Evolutionary conservation across 2,329 filamentous ascomycete species (phyloP), one percentile per base, ranked within the genome.

Genomic region (Beauveria sp.): DNA sequence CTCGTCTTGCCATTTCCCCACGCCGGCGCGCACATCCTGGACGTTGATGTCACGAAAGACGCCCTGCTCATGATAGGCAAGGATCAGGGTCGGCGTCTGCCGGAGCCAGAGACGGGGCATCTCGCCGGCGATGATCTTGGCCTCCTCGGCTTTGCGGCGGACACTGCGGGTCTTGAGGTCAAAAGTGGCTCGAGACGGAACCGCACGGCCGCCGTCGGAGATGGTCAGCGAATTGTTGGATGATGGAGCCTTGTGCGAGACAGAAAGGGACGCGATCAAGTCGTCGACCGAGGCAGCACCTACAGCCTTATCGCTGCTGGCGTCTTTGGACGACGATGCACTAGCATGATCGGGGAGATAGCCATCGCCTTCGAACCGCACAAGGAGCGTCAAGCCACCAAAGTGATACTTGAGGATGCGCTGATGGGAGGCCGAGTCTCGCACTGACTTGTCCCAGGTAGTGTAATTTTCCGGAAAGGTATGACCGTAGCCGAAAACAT

Each of bases 391-490:
- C 12, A 86, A 66, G 1, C 75, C 80, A 0, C 76, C 84, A 65
- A 90, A 83, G 0, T 72, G 63, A 63, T 89, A 90, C 3, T 72
- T 71, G 1, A 90, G 66, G 8, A 90, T 67, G 2, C 86, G 77
- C 67, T 90, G 86, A 63, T 90, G 84, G 0, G 83, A 84, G 1
- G 71, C 72, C 0, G 86, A 89, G 0, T 77, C 75, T 51, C 75
- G 77, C 0, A 84, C 80, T 1, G 77, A 77, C 0, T 66, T 12
- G 10, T 82, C 80, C 86, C 86, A 90, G 0, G 77, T 83, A 0
- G 88, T 90, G 66, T 89, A 86, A 1, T 77, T 76, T 53, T 89
- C 84, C 0, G 84, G 84, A 64, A 91, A 90, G 0, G 83, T 79
- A 65, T 90, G 86, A 0, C 87, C 86, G 65, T 78, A 89, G 0